Evolutionary conservation across 2,329 filamentous ascomycete genomes (phyloP).

Genomic region (Escovopsis sp.): DNA sequence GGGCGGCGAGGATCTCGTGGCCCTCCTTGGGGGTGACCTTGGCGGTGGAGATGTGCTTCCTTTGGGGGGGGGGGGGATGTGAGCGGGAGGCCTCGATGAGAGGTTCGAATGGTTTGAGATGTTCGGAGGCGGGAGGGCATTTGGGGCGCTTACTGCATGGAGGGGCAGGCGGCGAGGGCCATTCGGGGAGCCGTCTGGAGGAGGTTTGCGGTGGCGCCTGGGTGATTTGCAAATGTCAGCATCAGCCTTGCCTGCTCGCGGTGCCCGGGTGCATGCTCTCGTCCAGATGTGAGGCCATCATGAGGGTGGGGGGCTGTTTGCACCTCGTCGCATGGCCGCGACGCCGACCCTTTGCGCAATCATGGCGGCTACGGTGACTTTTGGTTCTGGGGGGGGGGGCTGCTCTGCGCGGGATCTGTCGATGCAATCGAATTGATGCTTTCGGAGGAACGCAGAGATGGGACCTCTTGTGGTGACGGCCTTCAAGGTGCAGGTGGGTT

Average conservation of each 20-base stretch:
- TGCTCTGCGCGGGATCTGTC: no score
- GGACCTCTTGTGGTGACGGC: slow-evolving; percentile 7
- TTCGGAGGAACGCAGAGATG: no score
- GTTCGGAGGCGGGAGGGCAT: background rate
- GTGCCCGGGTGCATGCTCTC: no score
- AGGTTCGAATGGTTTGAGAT: background rate
- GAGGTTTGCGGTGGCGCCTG: slow-evolving; percentile 26
- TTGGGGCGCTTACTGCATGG: slow-evolving; percentile 28
- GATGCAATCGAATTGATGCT: no score
- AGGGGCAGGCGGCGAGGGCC: slow-evolving; percentile 28
- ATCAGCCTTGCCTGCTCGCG: no score
- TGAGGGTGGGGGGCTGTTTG: slow-evolving; percentile 9
- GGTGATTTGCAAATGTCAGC: no score
- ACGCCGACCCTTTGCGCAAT: slow-evolving; percentile 42
- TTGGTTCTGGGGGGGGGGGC: no score
- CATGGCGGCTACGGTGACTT: slow-evolving; percentile 25
- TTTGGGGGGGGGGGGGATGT: no score
- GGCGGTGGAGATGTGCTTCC: slow-evolving; percentile 33
- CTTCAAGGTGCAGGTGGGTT: slow-evolving; percentile 7
- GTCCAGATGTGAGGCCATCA: no score
- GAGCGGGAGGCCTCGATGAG: background rate
- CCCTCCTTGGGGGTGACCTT: slow-evolving; percentile 39
- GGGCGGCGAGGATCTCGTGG: slow-evolving; percentile 56
- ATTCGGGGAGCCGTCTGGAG: slow-evolving; percentile 35
- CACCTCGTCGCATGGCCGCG: slow-evolving; percentile 45